Conservation (phyloP, 495 filamentous ascomycete species). For the Penicillium mononematosum region DNA sequence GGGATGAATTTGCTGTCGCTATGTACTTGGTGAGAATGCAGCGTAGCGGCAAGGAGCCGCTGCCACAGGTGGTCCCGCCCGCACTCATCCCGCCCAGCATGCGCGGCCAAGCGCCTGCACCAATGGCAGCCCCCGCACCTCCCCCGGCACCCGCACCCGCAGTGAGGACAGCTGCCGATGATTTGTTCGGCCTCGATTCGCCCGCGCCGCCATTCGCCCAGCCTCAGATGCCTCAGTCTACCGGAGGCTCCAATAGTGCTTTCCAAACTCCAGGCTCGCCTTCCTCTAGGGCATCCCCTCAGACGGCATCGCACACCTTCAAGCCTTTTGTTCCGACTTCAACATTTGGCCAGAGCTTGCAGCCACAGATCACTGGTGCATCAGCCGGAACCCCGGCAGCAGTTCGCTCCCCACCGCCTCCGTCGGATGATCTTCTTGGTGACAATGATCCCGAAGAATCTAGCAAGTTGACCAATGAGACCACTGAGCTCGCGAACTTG, state of each 20-base stretch:
- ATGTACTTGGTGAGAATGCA: slow-evolving; percentile 96
- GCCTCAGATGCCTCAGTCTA: slow-evolving; percentile 62
- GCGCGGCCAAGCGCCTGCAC: slow-evolving; percentile 62
- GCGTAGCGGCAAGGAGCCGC: slow-evolving; percentile 62
- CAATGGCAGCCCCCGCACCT: slow-evolving; percentile 40
- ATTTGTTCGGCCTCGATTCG: slow-evolving; percentile 84
- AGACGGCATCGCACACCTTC: slow-evolving; percentile 55
- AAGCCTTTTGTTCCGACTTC: slow-evolving; percentile 92
- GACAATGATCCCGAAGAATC: slow-evolving; percentile 88
- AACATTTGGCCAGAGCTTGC: slow-evolving; percentile 80
- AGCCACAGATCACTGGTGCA: slow-evolving; percentile 73
- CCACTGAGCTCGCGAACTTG: slow-evolving; percentile 90
- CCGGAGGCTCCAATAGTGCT: slow-evolving; percentile 61
- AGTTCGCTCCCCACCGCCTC: slow-evolving; percentile 50
- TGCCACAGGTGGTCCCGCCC: slow-evolving; percentile 74
- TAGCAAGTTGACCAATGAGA: slow-evolving; percentile 83
- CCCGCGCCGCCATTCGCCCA: slow-evolving; percentile 53
- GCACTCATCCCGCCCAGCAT: slow-evolving; percentile 87
- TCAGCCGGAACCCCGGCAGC: slow-evolving; percentile 49
- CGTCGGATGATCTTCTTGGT: slow-evolving; percentile 87
- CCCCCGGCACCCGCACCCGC: slow-evolving; percentile 48
- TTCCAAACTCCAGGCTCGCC: slow-evolving; percentile 45
- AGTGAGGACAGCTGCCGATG: slow-evolving; percentile 75
- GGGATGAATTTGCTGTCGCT: slow-evolving; percentile 93
- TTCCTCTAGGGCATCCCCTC: slow-evolving; percentile 40